These are phyloP conservation scores for Boletellus emodensis DNA, from an alignment of 768 basidiomycete genomes.

Conservation along the genomic window DNA sequence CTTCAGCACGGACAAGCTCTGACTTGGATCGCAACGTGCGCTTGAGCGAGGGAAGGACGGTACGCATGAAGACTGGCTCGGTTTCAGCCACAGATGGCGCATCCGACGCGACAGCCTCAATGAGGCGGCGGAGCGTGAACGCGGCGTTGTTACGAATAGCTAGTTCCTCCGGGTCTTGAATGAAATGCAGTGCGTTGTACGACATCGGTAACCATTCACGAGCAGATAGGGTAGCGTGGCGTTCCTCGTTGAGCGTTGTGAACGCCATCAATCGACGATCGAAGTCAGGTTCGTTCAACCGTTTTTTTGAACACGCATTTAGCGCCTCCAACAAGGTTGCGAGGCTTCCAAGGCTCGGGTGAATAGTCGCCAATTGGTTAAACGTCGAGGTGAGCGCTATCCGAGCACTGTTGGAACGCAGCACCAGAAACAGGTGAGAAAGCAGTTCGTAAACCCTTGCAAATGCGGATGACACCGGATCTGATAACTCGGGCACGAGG, in stretches of 20 bases:
- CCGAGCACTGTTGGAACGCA: conserved; percentile 72
- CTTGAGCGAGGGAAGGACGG: conserved; percentile 75
- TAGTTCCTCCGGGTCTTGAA: conserved; percentile 87
- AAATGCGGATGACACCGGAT: conserved; percentile 42
- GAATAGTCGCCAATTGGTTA: conserved; percentile 38
- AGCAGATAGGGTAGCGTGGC: conserved; percentile 46
- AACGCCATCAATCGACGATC: conserved; percentile 80
- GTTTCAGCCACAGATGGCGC: conserved; percentile 36
- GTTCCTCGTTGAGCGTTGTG: conserved; percentile 63
- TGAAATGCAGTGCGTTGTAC: conserved; percentile 77
- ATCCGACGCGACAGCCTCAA: conserved; percentile 49
- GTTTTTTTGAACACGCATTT: conserved; percentile 81
- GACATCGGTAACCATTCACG: conserved; percentile 79
- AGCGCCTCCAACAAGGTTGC: conserved; percentile 59
- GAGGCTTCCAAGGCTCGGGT: conserved; percentile 43
- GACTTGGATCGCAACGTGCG: conserved; percentile 73
- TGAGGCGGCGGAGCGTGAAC: conserved; percentile 69
- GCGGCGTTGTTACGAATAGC: conserved; percentile 82
- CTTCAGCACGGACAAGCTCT: conserved; percentile 84
- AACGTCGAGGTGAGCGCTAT: conserved; percentile 65
- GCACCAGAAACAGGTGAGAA: conserved; percentile 70
- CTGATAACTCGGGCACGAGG: conserved; percentile 59
- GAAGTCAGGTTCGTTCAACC: conserved; percentile 91
- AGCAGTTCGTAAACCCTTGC: conserved; percentile 60
- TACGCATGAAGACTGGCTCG: conserved; percentile 54